A percentile compares a stretch with the other conserved stretches of the same genome.
Evolutionary conservation across 345 rosid genomes (phyloP).

Genomic region (Erysimum cheiranthoides): DNA sequence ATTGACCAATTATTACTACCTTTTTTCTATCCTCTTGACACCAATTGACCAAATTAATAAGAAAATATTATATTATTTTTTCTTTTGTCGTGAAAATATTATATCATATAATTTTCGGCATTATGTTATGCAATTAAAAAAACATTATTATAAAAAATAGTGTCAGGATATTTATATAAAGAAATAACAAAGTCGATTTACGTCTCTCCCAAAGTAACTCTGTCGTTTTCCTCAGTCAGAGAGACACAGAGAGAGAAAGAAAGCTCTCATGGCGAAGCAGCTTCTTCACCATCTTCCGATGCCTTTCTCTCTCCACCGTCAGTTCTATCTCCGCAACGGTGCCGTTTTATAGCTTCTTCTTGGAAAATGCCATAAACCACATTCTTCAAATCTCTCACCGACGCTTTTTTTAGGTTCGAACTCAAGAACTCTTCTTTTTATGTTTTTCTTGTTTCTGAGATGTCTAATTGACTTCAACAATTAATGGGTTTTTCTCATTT

Average conservation of each 20-base stretch:
- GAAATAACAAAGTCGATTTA: conserved; percentile 37
- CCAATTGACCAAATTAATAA: conserved; percentile 15
- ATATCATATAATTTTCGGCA: conserved; percentile 10
- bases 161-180: conserved; percentile 32
- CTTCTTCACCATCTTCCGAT: conserved; percentile 48
- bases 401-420: conserved; percentile 26
- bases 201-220: conserved; percentile 35
- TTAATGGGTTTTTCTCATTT: conserved; percentile 3
- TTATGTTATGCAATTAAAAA: conserved; percentile 11
- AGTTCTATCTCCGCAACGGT: conserved; percentile 40
- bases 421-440: conserved; percentile 27
- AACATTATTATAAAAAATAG: conserved; percentile 11
- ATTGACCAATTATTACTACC: not conserved
- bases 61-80: not conserved
- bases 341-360: conserved; percentile 43
- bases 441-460: not conserved
- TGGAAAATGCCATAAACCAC: conserved; percentile 26
- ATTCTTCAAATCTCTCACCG: conserved; percentile 47
- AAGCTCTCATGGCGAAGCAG: conserved; percentile 51
- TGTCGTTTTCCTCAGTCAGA: conserved; percentile 52
- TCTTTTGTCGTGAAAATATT: not conserved
- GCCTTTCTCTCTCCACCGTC: conserved; percentile 37
- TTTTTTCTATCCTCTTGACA: not conserved
- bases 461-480: not conserved
- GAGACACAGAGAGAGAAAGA: conserved; percentile 25